Evolutionary conservation across 305 asterid species (phyloP).

Genomic region (Fraxinus greggii): DNA sequence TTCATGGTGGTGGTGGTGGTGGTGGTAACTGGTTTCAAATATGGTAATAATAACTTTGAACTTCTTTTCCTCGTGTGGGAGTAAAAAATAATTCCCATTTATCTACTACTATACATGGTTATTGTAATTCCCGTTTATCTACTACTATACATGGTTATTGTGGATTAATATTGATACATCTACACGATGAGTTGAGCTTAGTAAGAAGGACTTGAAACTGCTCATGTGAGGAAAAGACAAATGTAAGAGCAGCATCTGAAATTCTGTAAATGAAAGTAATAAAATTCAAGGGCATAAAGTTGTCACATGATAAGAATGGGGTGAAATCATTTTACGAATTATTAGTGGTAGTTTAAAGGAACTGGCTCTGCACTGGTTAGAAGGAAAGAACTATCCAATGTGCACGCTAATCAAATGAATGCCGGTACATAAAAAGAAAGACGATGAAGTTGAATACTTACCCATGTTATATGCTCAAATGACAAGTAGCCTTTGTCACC

Average conservation of each 20-base stretch:
- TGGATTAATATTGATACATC: not conserved
- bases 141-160: not conserved
- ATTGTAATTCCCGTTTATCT: not conserved
- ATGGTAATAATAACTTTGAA: not conserved
- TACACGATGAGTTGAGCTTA: not conserved
- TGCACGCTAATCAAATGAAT: not conserved
- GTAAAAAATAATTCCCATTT: not conserved
- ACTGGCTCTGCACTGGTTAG: not conserved
- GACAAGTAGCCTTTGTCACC: constrained; percentile 73
- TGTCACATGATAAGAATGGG: not conserved
- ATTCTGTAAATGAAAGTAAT: not conserved
- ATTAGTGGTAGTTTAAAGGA: not conserved
- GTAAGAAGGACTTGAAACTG: not conserved
- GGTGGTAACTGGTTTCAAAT: not conserved
- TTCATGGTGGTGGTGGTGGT: not conserved
- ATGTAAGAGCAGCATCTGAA: not conserved
- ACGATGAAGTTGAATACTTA: constrained; percentile 31
- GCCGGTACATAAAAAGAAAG: not conserved
- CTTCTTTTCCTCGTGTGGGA: not conserved
- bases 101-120: not conserved
- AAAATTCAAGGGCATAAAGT: not conserved
- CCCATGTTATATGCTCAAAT: constrained; percentile 96
- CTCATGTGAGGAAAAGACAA: not conserved
- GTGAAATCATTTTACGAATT: not conserved
- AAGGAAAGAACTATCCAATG: not conserved